Evolutionary conservation across 2,329 filamentous ascomycete genomes (phyloP).

Genomic region (Thyridium curvatum): DNA sequence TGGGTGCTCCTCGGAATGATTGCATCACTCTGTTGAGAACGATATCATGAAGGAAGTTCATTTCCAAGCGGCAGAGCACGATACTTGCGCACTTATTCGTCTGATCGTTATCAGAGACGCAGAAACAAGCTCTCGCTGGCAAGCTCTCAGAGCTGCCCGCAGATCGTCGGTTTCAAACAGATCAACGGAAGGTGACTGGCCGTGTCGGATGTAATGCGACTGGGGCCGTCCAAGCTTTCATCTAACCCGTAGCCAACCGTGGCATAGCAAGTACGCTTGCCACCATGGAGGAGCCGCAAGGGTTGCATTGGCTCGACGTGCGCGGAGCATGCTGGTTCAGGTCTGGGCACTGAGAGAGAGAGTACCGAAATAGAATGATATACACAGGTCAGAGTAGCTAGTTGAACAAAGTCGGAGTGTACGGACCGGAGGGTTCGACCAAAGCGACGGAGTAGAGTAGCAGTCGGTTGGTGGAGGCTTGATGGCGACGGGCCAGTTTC

Average conservation of each 20-base stretch:
- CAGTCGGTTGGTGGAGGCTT: too few species aligned
- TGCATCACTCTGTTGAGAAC: background rate
- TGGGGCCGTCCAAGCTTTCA: too few species aligned
- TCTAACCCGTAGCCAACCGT: background rate
- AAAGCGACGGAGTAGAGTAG: too few species aligned
- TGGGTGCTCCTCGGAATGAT: too few species aligned
- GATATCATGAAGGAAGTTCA: background rate
- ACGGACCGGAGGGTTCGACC: too few species aligned
- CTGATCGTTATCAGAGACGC: background rate
- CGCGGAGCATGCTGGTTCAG: too few species aligned
- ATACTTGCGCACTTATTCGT: background rate
- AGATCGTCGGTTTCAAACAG: slow-evolving; percentile 6
- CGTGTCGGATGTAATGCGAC: background rate
- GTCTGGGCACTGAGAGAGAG: too few species aligned
- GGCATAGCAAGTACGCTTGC: background rate
- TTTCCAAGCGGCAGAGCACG: background rate
- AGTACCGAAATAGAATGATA: too few species aligned
- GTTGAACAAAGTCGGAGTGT: too few species aligned
- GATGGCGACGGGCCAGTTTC: too few species aligned
- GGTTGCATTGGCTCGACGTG: too few species aligned
- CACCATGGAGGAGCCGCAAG: background rate
- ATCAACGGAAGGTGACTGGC: slow-evolving; percentile 7
- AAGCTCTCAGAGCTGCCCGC: slow-evolving; percentile 1
- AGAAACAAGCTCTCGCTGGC: background rate
- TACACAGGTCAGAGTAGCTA: too few species aligned